phyloP scores from a whole-genome alignment of 2,329 filamentous ascomycete genomes.

The Keithomyces neogunnii region DNA sequence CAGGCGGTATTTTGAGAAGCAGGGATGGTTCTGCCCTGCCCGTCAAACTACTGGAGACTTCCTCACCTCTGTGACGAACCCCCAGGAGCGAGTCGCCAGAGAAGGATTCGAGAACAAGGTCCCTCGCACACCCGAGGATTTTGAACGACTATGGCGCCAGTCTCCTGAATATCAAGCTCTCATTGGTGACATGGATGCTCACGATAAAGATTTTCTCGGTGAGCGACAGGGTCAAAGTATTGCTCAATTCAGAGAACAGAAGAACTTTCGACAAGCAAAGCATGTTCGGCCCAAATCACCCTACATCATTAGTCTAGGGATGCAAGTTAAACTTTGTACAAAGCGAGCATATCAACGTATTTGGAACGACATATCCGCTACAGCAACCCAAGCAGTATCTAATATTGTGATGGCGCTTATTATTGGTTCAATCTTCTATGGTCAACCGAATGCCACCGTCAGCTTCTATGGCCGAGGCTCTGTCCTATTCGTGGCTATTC shows the following conservation, averaged over 20 bases:
- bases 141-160: slow-evolving; percentile 40
- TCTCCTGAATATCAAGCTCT: slow-evolving; percentile 36
- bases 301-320: slow-evolving; percentile 46
- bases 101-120: slow-evolving; percentile 52
- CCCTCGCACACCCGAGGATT: slow-evolving; percentile 62
- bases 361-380: slow-evolving; percentile 41
- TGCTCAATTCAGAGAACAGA: slow-evolving; percentile 36
- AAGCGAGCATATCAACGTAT: slow-evolving; percentile 43
- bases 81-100: slow-evolving; percentile 45
- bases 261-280: slow-evolving; percentile 42
- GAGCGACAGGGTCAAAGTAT: slow-evolving; percentile 29
- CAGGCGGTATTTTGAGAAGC: slow-evolving; percentile 55
- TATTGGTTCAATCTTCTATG: slow-evolving; percentile 52
- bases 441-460: slow-evolving; percentile 36
- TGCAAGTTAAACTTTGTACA: slow-evolving; percentile 44
- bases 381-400: slow-evolving; percentile 33
- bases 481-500: slow-evolving; percentile 50
- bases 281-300: slow-evolving; percentile 46
- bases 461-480: slow-evolving; percentile 47
- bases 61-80: slow-evolving; percentile 60
- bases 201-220: slow-evolving; percentile 37
- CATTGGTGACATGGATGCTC: slow-evolving; percentile 38
- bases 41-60: slow-evolving; percentile 64
- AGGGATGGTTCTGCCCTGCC: slow-evolving; percentile 60
- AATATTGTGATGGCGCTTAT: slow-evolving; percentile 51